Conservation (phyloP, 2,329 filamentous ascomycete genomes). For the Penicillium corylophilum region DNA sequence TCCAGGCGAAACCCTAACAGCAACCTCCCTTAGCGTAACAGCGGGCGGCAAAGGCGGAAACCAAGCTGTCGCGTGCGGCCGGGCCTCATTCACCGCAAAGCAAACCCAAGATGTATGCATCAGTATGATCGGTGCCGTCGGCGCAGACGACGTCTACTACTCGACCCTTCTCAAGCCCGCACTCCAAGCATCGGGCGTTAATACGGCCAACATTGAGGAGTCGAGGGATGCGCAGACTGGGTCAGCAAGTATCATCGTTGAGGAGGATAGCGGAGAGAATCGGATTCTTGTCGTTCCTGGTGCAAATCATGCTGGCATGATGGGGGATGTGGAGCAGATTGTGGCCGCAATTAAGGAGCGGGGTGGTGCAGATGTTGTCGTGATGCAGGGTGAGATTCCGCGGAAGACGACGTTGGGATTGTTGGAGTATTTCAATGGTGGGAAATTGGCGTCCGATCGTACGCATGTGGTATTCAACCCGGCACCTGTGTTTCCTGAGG, state of each 20-base stretch:
- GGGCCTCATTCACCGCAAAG: conserved; percentile 16
- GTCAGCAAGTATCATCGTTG: conserved; percentile 69
- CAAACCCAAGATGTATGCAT: conserved; percentile 50
- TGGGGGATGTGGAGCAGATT: conserved; percentile 31
- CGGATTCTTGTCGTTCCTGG: conserved; percentile 68
- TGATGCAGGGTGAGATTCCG: conserved; percentile 24
- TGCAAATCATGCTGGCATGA: conserved; percentile 55
- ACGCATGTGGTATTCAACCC: conserved; percentile 71
- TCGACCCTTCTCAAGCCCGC: conserved; percentile 55
- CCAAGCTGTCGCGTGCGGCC: conserved; percentile 23
- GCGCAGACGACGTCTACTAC: conserved; percentile 58
- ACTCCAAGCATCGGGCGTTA: conserved; percentile 59
- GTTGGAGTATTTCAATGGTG: conserved; percentile 18
- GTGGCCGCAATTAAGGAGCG: conserved; percentile 4
- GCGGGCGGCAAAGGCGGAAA: conserved; percentile 25
- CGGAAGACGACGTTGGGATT: conserved; percentile 17
- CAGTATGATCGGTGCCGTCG: conserved; percentile 69
- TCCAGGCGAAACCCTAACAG: conserved; percentile 78
- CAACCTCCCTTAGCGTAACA: conserved; percentile 69
- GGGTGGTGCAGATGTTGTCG: conserved; percentile 8
- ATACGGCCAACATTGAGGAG: conserved; percentile 51
- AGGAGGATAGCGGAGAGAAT: conserved; percentile 65
- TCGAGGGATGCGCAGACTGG: conserved; percentile 43
- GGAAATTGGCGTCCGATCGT: neutral
- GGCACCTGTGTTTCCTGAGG: conserved; percentile 71